Evolutionary conservation across 768 basidiomycete genomes (phyloP).

Genomic region (Amanita fuliginea): DNA sequence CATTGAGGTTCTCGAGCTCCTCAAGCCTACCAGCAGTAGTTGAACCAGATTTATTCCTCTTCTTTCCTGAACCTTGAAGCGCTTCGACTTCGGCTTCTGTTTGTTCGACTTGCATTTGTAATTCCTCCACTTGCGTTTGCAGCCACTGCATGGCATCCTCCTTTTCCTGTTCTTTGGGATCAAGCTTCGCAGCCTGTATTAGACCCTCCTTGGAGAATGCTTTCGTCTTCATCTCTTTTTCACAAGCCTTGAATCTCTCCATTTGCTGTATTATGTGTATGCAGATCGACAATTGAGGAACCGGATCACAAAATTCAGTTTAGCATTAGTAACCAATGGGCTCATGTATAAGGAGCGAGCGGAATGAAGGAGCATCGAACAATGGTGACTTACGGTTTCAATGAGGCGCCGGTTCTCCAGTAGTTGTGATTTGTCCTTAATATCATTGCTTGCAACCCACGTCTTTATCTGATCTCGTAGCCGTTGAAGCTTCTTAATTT

Average conservation of each 20-base stretch:
- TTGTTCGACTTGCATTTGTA: constrained; percentile 86
- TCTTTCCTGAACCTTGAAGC: constrained; percentile 73
- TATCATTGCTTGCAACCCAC: constrained; percentile 96
- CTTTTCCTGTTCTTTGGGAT: constrained; percentile 97
- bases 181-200: constrained; percentile 86
- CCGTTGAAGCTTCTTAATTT: constrained; percentile 98
- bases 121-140: constrained; percentile 79
- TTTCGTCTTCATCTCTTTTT: constrained; percentile 99
- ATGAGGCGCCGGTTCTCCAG: constrained; percentile 93
- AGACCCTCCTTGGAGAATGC: constrained; percentile 99
- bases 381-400: constrained; percentile 73
- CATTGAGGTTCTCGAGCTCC: constrained; percentile 82
- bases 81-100: constrained; percentile 93
- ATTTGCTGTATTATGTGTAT: constrained; percentile 68
- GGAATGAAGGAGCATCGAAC: constrained; percentile 1
- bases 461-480: constrained; percentile 99
- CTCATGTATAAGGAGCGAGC: not conserved
- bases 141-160: constrained; percentile 84
- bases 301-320: constrained; percentile 9
- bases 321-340: constrained; percentile 6
- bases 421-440: constrained; percentile 93
- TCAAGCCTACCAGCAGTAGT: constrained; percentile 62
- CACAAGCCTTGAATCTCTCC: constrained; percentile 99
- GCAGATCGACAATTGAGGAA: constrained; percentile 9
- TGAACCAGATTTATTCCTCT: constrained; percentile 64